Percentiles rank a stretch among this genome's conserved stretches.
These are phyloP conservation scores for Friedmanniomyces simplex DNA, from an alignment of 495 filamentous ascomycete species.

Conservation along the genomic window DNA sequence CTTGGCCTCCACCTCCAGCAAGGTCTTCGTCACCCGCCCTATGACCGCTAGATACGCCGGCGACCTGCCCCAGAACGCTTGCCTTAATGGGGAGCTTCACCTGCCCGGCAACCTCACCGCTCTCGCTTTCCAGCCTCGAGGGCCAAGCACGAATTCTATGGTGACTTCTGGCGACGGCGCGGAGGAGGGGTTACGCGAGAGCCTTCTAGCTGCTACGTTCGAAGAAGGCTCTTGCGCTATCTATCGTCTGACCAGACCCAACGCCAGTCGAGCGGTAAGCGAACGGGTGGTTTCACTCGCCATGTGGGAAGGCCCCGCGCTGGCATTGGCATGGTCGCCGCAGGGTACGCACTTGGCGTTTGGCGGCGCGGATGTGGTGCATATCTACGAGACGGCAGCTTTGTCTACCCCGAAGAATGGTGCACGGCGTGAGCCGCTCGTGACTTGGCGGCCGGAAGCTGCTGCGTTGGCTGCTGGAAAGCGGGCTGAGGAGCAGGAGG, in stretches of 20 bases:
- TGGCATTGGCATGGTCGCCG: constrained; percentile 14
- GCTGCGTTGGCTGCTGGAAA: constrained; percentile 23
- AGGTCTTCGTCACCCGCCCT: constrained; percentile 11
- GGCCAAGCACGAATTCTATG: neutral
- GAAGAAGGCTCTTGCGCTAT: constrained; percentile 8
- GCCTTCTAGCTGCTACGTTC: constrained; percentile 6
- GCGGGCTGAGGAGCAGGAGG: constrained; percentile 27
- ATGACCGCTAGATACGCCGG: neutral
- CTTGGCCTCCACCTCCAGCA: constrained; percentile 10
- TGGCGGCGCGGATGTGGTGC: constrained; percentile 10
- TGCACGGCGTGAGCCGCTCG: neutral
- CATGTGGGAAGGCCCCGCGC: constrained; percentile 3
- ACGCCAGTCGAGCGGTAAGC: neutral
- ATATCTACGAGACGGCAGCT: constrained; percentile 4
- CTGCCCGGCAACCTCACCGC: neutral
- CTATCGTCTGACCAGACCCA: neutral
- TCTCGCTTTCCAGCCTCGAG: constrained; percentile 9
- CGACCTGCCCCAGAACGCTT: neutral
- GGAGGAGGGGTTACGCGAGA: neutral
- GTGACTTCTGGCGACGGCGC: neutral
- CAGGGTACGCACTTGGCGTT: constrained; percentile 15
- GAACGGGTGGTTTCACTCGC: neutral
- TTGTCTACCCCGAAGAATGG: neutral
- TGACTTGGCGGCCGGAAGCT: constrained; percentile 7
- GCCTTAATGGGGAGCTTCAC: neutral